Conservation (phyloP, 192 early-diverging fungal species). For the Podila epigama region DNA sequence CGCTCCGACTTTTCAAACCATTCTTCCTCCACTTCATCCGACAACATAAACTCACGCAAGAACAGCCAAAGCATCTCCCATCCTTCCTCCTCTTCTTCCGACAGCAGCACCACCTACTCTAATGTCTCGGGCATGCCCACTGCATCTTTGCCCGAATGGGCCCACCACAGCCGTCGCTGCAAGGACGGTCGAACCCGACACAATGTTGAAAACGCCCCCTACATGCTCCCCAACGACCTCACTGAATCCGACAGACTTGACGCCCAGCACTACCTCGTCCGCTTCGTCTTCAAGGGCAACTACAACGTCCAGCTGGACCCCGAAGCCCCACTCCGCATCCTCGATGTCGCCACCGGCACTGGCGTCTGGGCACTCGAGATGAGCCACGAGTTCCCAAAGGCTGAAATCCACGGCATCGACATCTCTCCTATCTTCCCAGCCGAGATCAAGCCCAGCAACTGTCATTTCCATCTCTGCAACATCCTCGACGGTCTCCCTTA, state of each 20-base stretch:
- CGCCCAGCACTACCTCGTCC: conserved; percentile 58
- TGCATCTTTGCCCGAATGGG: conserved; percentile 33
- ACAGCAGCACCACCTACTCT: conserved; percentile 16
- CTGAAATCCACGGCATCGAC: conserved; percentile 46
- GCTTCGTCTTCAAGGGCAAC: conserved; percentile 52
- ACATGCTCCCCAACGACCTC: conserved; percentile 60
- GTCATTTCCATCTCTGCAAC: conserved; percentile 47
- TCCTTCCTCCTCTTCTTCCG: neutral
- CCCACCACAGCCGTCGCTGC: conserved; percentile 28
- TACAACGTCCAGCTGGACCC: conserved; percentile 38
- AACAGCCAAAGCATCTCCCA: neutral
- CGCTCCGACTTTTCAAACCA: conserved; percentile 12
- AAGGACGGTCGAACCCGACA: conserved; percentile 49
- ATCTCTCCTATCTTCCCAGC: conserved; percentile 46
- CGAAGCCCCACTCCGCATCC: conserved; percentile 17
- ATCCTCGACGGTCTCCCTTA: conserved; percentile 46
- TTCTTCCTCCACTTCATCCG: neutral
- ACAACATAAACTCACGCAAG: neutral
- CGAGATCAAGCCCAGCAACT: conserved; percentile 48
- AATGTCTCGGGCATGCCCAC: neutral
- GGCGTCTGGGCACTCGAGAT: conserved; percentile 50
- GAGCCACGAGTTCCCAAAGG: conserved; percentile 38
- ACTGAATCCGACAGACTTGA: conserved; percentile 62
- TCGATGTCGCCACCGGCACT: conserved; percentile 40
- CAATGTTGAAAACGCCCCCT: conserved; percentile 46